Percentiles rank a stretch among this genome's conserved stretches.
phyloP scores from a whole-genome alignment of 169 alveolate genomes.

The Plasmodium reichenowi region DNA sequence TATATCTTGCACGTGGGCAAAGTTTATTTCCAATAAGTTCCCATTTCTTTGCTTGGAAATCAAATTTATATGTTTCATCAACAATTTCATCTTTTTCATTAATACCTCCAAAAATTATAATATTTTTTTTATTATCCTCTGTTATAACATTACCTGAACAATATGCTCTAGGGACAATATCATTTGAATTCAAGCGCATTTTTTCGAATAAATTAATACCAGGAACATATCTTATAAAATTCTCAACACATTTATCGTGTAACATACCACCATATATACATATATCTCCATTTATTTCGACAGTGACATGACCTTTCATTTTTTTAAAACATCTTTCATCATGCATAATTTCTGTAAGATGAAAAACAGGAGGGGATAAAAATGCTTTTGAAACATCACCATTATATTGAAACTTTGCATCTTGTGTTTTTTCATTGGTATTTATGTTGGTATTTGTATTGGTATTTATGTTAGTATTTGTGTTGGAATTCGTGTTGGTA shows the following conservation, averaged over 20 bases:
- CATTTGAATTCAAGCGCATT: conserved; percentile 51
- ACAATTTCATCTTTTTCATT: conserved; percentile 36
- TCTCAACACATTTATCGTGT: conserved; percentile 42
- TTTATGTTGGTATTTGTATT: background rate
- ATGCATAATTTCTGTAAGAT: conserved; percentile 74
- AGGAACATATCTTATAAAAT: conserved; percentile 75
- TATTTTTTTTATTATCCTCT: conserved; percentile 42
- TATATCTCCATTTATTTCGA: conserved; percentile 75
- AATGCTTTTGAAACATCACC: conserved; percentile 40
- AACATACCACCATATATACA: conserved; percentile 73
- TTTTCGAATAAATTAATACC: conserved; percentile 77
- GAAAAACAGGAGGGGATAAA: conserved; percentile 74
- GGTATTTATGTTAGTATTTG: too few species aligned
- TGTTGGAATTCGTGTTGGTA: too few species aligned
- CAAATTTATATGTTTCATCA: conserved; percentile 71
- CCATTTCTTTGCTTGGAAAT: conserved; percentile 74
- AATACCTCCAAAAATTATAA: conserved; percentile 70
- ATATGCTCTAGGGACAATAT: conserved; percentile 52
- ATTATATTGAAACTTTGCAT: background rate
- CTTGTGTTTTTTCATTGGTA: too few species aligned
- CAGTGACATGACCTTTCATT: conserved; percentile 67
- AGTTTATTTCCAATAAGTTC: conserved; percentile 7
- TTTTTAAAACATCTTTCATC: conserved; percentile 68
- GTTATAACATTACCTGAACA: conserved; percentile 71
- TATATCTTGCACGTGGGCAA: conserved; percentile 51